These are phyloP conservation scores for Bondarzewia mesenterica DNA, from an alignment of 1,284 basidiomycete species.

Conservation along the genomic window DNA sequence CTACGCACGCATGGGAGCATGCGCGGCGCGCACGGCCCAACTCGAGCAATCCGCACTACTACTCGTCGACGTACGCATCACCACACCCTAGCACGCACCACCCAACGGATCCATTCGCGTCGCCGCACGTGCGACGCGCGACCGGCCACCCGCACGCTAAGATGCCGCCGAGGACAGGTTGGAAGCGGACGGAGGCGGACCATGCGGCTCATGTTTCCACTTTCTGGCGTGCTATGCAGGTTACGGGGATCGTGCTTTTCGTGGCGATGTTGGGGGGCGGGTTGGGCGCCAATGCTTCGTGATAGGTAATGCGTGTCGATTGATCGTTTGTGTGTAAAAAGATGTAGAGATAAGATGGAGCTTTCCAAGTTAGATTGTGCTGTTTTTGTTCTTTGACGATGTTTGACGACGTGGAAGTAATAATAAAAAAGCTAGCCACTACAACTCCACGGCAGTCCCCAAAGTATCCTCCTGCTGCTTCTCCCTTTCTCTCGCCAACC, in stretches of 20 bases:
- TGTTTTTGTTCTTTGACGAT: too few relatives aligned
- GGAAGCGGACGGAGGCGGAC: constrained; percentile 17
- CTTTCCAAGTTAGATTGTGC: too few relatives aligned
- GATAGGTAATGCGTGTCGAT: too few relatives aligned
- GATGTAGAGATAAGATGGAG: too few relatives aligned
- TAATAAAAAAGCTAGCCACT: too few relatives aligned
- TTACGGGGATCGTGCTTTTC: constrained; percentile 24
- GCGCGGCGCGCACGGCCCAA: constrained; percentile 16
- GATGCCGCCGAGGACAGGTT: constrained; percentile 13
- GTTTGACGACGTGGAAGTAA: too few relatives aligned
- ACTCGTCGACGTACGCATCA: constrained; percentile 5
- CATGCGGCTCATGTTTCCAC: constrained; percentile 19
- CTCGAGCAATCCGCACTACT: constrained; percentile 7
- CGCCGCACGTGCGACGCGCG: constrained; percentile 23
- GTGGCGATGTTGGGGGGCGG: constrained; percentile 15
- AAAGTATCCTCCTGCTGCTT: constrained; percentile 16
- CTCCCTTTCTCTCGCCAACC: constrained; percentile 45
- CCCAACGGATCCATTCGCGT: constrained; percentile 19
- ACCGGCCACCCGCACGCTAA: constrained; percentile 15
- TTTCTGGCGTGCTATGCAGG: constrained; percentile 22
- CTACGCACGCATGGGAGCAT: constrained; percentile 33
- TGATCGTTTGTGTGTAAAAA: too few relatives aligned
- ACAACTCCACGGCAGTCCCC: constrained; percentile 10
- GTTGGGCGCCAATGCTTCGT: constrained; percentile 1
- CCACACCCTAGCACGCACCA: constrained; percentile 6